These are phyloP conservation scores for Meripilus lineatus DNA, from an alignment of 1,284 basidiomycete species.

Conservation along the genomic window DNA sequence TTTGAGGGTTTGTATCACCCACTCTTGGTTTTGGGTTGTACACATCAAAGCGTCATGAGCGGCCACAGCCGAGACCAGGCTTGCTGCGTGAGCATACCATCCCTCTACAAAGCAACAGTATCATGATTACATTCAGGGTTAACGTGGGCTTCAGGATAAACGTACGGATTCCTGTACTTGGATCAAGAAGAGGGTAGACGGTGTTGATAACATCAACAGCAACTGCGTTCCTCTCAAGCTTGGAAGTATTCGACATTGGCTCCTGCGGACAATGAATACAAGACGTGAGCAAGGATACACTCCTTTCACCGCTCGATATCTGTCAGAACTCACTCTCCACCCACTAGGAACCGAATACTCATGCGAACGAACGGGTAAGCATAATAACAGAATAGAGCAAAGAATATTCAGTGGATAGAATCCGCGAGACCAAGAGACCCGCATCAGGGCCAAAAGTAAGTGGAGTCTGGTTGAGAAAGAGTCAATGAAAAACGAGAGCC, in stretches of 20 bases:
- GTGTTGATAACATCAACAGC: neutral
- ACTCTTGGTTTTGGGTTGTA: neutral
- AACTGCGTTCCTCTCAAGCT: neutral
- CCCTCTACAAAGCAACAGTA: neutral
- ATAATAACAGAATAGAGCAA: too few species aligned
- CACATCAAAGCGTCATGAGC: neutral
- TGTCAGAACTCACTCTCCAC: neutral
- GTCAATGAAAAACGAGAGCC: too few species aligned
- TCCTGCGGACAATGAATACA: neutral
- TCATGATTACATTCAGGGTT: neutral
- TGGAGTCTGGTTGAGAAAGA: too few species aligned
- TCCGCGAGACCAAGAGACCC: too few species aligned
- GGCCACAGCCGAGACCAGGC: neutral
- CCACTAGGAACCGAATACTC: neutral
- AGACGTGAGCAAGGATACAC: neutral
- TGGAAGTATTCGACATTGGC: neutral
- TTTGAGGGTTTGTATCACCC: too few species aligned
- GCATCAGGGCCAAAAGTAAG: too few species aligned
- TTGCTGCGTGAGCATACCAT: neutral
- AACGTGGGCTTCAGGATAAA: neutral
- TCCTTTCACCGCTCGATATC: neutral
- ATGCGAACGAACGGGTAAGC: too few species aligned
- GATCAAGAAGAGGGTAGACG: neutral
- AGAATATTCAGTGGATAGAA: too few species aligned
- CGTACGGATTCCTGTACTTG: neutral